phyloP scores from a whole-genome alignment of 306 rosid species.

The Albizia julibrissin region DNA sequence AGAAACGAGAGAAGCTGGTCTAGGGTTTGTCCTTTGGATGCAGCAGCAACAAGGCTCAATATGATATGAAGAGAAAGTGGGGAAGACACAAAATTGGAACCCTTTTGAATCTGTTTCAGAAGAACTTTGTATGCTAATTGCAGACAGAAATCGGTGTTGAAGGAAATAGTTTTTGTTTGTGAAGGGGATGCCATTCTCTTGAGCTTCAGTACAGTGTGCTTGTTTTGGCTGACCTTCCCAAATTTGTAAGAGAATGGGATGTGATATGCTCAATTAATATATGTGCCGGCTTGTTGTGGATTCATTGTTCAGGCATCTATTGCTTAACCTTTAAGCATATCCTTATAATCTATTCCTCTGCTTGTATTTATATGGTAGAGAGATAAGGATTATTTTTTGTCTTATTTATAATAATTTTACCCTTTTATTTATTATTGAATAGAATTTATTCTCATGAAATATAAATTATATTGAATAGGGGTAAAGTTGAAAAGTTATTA shows the following conservation, averaged over 20 bases:
- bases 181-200: background rate
- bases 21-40: background rate
- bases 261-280: background rate
- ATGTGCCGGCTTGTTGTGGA: background rate
- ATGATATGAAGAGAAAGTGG: constrained; percentile 15
- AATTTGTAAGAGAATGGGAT: background rate
- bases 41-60: background rate
- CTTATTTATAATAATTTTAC: too few species aligned
- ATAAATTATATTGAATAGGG: too few species aligned
- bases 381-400: too few species aligned
- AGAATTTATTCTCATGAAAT: too few species aligned
- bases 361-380: too few species aligned
- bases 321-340: background rate
- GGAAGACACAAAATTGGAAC: constrained; percentile 21
- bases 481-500: too few species aligned
- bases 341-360: too few species aligned
- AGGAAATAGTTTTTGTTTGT: background rate
- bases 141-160: constrained; percentile 22
- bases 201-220: background rate
- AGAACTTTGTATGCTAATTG: constrained; percentile 18
- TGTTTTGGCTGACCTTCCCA: background rate
- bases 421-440: too few species aligned
- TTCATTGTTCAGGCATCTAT: background rate
- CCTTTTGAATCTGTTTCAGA: constrained; percentile 1
- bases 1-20: constrained; percentile 17